Conservation (phyloP, 1,139 yeast species). For the Debaryomyces robertsiae region DNA sequence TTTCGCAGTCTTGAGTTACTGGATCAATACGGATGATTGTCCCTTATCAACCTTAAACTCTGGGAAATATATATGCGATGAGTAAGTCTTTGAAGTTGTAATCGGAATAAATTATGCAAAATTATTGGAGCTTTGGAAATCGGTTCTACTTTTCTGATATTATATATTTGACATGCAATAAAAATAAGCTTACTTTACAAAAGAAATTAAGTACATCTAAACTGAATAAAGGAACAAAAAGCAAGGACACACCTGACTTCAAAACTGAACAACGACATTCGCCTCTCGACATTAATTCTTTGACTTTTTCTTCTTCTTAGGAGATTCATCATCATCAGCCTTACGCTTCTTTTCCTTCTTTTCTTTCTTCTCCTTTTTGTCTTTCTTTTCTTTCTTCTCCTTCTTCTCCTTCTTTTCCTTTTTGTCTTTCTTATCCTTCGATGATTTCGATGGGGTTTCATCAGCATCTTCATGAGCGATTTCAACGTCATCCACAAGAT, state of each 20-base stretch:
- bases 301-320: constrained; percentile 53
- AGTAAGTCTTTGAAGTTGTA: too few species aligned
- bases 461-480: constrained; percentile 24
- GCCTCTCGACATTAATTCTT: constrained; percentile 28
- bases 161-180: constrained; percentile 19
- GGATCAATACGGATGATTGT: too few species aligned
- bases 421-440: constrained; percentile 41
- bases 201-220: constrained; percentile 11
- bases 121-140: too few species aligned
- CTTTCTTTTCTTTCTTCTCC: constrained; percentile 55
- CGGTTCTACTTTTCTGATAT: constrained; percentile 4
- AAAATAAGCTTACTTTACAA: constrained; percentile 18
- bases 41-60: too few species aligned
- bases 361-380: constrained; percentile 58
- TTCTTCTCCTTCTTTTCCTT: constrained; percentile 46
- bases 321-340: constrained; percentile 49
- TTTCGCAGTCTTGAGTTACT: too few species aligned
- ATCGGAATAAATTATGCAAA: too few species aligned
- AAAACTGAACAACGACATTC: constrained; percentile 1
- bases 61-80: too few species aligned
- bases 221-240: constrained; percentile 8
- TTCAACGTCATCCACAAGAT: constrained; percentile 29
- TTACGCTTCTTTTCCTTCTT: constrained; percentile 56
- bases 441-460: constrained; percentile 14
- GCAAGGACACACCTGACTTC: constrained; percentile 2